Percentiles rank a stretch among this genome's conserved stretches.
phyloP scores from a whole-genome alignment of 768 basidiomycete genomes.

The Amanita thiersii region DNA sequence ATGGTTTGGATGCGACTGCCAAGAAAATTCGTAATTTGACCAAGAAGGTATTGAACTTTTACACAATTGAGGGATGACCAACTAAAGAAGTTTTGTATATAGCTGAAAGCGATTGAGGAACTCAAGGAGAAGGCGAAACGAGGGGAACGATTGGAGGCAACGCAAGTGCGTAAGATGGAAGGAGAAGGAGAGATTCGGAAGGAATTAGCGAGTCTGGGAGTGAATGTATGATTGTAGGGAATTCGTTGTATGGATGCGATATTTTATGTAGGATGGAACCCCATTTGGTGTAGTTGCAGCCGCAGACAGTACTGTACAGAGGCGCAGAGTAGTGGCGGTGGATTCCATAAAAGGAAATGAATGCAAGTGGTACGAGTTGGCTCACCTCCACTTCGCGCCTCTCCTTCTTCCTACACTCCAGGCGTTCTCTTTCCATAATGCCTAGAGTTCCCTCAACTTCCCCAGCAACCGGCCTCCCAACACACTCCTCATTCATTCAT shows the following conservation, averaged over 20 bases:
- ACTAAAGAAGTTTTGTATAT: conserved; percentile 1
- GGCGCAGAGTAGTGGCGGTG: no score
- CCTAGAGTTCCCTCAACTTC: conserved; percentile 6
- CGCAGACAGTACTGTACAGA: no score
- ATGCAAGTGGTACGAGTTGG: conserved; percentile 6
- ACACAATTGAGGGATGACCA: not conserved
- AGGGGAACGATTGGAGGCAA: conserved; percentile 89
- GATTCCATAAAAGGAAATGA: no score
- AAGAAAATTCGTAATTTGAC: conserved; percentile 94
- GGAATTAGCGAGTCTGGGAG: conserved; percentile 51
- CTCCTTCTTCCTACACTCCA: not conserved
- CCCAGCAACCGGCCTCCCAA: conserved; percentile 21
- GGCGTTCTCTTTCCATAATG: not conserved
- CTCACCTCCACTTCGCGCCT: not conserved
- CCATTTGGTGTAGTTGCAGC: no score
- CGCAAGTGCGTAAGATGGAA: conserved; percentile 96
- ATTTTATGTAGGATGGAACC: no score
- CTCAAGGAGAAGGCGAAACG: conserved; percentile 87
- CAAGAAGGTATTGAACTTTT: conserved; percentile 68
- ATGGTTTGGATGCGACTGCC: conserved; percentile 64
- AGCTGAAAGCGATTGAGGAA: conserved; percentile 99
- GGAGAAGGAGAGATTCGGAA: conserved; percentile 77
- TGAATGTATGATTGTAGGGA: no score
- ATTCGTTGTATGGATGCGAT: no score
- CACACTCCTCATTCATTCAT: conserved; percentile 47